These are phyloP conservation scores for Colletotrichum cereale DNA, from an alignment of 2,329 filamentous ascomycete genomes.

Conservation along the genomic window DNA sequence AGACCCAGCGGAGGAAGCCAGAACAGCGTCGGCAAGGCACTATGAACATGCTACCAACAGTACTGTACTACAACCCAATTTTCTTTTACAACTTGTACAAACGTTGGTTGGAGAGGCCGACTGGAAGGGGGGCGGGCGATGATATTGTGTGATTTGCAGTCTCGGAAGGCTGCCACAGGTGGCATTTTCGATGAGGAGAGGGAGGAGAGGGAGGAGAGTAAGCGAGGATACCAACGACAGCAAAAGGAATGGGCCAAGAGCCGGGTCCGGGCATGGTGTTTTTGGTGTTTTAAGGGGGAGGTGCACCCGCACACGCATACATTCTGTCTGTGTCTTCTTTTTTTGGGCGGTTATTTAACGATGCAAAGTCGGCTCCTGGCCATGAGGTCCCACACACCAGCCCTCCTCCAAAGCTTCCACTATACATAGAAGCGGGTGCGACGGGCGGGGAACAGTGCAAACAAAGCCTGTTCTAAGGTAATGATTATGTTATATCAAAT, in stretches of 20 bases:
- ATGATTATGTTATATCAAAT: conserved; percentile 34
- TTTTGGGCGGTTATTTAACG: conserved; percentile 1
- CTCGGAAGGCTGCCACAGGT: neutral
- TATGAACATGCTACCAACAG: conserved; percentile 12
- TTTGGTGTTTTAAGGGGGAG: conserved; percentile 26
- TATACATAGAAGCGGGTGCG: too few relatives aligned
- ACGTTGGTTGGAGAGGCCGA: conserved; percentile 12
- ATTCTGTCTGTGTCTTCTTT: conserved; percentile 10
- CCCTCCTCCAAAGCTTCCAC: neutral
- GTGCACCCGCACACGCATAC: neutral
- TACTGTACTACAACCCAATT: conserved; percentile 16
- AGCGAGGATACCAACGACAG: conserved; percentile 18
- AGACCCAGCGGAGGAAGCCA: conserved; percentile 36
- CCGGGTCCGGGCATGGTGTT: conserved; percentile 20
- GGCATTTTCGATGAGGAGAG: conserved; percentile 18
- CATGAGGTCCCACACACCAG: conserved; percentile 4
- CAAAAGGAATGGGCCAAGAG: conserved; percentile 18
- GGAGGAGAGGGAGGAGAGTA: conserved; percentile 19
- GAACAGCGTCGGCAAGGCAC: conserved; percentile 41
- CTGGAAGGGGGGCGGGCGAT: neutral
- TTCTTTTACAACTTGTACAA: conserved; percentile 33
- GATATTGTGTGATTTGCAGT: conserved; percentile 12
- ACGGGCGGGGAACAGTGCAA: conserved; percentile 19
- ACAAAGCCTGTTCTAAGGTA: conserved; percentile 30
- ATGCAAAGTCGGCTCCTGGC: conserved; percentile 4